Base-by-base conservation (phyloP, 1,284 basidiomycete genomes). In the Anthracocystis setariae region DNA sequence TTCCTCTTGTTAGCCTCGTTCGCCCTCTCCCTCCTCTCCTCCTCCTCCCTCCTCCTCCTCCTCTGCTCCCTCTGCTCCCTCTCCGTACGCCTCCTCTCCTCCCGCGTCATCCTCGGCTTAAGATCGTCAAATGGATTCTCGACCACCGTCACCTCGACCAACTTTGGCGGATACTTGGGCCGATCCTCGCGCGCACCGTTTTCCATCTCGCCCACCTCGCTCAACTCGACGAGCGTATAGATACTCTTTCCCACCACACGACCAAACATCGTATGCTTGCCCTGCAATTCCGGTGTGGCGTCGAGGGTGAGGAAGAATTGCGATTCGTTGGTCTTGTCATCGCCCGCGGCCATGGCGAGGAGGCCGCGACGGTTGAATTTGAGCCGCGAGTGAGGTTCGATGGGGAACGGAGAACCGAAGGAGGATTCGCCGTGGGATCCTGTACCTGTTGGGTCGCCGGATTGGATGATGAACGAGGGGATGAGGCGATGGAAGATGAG, bases 61-160 rank as follows among this genome's bases (percentile, higher is more conserved):
- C 23, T 88, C 73, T 91, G 90, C 79, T 93, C 92, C 17, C 89
- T 85, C 79, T 93, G 92, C 45, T 86, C 86, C 74, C 87, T 86
- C 66, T 90, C 89, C 81, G 96, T 94, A 0, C 87, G 89, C 40
- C 89, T 88, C 66, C 91, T 90, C 84, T 98, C 94, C 1, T 90
- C 91, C 0, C 92, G 92, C 0, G 95, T 98, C 70, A 97, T 96
- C n/a, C 95, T 90, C 1, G 95, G 94, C 25, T 94, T 87, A 71
- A 98, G 95, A 79, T 98, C 94, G 46, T 90, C 88, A 80, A 96
- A 98, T 0, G 95, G 94, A 79, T 97, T 95, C 58, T 96, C 92
- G 15, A 94, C 80, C 54, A 97, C 92, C 17, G 89, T 88, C 37
- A 95, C 86, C 1, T 87, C 88, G 69, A 89, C 90, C 80, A 98